phyloP scores from a whole-genome alignment of 2,329 filamentous ascomycete genomes.

The Aspergillus tanneri region DNA sequence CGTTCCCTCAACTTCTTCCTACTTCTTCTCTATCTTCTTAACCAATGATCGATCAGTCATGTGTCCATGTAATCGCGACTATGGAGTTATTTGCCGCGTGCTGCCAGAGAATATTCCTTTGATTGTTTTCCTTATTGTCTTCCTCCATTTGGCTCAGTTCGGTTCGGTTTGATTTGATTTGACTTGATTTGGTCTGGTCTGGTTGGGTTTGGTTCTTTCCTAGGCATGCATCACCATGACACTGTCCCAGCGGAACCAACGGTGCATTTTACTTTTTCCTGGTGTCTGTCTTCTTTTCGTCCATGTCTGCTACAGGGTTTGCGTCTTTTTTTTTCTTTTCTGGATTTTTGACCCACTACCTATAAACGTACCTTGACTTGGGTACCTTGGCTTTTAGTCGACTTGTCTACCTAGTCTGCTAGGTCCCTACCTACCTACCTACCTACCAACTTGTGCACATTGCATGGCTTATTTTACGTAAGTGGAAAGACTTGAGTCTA shows the following conservation, averaged over 20 bases:
- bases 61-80: neutral
- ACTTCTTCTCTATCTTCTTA: neutral
- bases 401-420: too few species aligned
- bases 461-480: constrained; percentile 1
- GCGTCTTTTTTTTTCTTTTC: neutral
- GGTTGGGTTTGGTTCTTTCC: too few species aligned
- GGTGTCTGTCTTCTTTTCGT: too few species aligned
- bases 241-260: too few species aligned
- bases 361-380: constrained; percentile 2
- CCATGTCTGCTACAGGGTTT: too few species aligned
- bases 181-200: too few species aligned
- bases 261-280: too few species aligned
- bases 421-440: too few species aligned
- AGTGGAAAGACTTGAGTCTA: neutral
- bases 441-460: too few species aligned
- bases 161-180: too few species aligned
- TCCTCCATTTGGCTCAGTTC: constrained; percentile 6
- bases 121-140: constrained; percentile 2
- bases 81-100: neutral
- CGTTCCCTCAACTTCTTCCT: neutral
- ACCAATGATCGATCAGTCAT: neutral
- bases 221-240: too few species aligned
- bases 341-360: neutral
- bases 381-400: too few species aligned
- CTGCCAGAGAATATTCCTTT: neutral